Evolutionary conservation across 768 basidiomycete genomes (phyloP).

Genomic region (Gloeopeniophorella convolvens): DNA sequence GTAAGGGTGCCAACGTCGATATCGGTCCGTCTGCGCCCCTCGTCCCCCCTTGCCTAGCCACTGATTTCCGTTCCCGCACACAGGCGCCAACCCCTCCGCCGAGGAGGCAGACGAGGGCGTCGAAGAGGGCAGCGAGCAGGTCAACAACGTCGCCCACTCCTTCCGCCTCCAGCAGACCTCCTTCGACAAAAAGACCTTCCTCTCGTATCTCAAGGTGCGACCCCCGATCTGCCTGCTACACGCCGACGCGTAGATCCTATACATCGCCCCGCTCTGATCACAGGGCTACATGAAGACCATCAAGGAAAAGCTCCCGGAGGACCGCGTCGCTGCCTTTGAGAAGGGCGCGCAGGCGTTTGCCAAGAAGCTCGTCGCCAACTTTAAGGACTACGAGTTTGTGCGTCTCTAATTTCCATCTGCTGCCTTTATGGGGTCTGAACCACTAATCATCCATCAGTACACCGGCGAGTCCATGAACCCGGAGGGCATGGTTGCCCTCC

Average conservation of each 20-base stretch:
- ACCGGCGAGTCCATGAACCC: slow-evolving; percentile 68
- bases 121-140: slow-evolving; percentile 65
- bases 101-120: slow-evolving; percentile 80
- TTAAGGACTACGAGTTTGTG: slow-evolving; percentile 94
- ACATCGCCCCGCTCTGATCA: background rate
- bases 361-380: slow-evolving; percentile 84
- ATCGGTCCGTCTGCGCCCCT: slow-evolving; percentile 53
- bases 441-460: slow-evolving; percentile 39
- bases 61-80: background rate
- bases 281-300: slow-evolving; percentile 93
- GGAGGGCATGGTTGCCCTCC: slow-evolving; percentile 91
- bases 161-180: slow-evolving; percentile 78
- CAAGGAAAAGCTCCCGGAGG: slow-evolving; percentile 58
- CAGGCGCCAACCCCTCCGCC: slow-evolving; percentile 89
- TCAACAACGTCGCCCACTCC: slow-evolving; percentile 90
- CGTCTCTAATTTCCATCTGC: slow-evolving; percentile 29
- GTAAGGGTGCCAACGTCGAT: slow-evolving; percentile 74
- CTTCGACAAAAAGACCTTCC: slow-evolving; percentile 90
- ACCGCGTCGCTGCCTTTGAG: slow-evolving; percentile 70
- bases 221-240: background rate
- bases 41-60: slow-evolving; percentile 6
- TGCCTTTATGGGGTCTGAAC: slow-evolving; percentile 1
- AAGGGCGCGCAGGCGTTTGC: slow-evolving; percentile 67
- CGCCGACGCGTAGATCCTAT: background rate
- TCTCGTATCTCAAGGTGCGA: slow-evolving; percentile 73